Evolutionary conservation across 768 basidiomycete species (phyloP).

Genomic region (Boletus bicolor): DNA sequence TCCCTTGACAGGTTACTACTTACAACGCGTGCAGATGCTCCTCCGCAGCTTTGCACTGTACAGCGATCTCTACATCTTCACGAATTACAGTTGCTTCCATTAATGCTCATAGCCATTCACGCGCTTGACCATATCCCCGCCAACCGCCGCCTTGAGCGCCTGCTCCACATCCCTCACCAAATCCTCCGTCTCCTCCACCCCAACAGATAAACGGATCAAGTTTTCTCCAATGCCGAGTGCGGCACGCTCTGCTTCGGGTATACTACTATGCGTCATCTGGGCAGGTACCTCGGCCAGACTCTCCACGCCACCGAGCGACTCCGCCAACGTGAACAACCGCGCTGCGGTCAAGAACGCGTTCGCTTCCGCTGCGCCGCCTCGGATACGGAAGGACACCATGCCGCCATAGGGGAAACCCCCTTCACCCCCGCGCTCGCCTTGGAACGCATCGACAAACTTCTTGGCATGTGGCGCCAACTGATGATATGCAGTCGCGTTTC

Average conservation of each 20-base stretch:
- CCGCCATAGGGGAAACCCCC: constrained; percentile 85
- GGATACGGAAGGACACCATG: constrained; percentile 75
- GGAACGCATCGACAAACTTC: constrained; percentile 51
- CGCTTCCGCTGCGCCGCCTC: constrained; percentile 50
- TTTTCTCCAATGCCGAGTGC: constrained; percentile 74
- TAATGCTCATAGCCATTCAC: background rate
- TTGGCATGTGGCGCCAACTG: constrained; percentile 68
- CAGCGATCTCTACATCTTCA: no score
- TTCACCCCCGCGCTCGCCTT: constrained; percentile 22
- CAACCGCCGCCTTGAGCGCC: constrained; percentile 23
- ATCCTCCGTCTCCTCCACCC: constrained; percentile 86
- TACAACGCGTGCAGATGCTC: background rate
- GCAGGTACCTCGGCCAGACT: constrained; percentile 84
- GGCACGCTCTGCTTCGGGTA: constrained; percentile 65
- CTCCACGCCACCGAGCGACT: constrained; percentile 91
- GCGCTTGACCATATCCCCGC: background rate
- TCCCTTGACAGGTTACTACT: no score
- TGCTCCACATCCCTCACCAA: constrained; percentile 43
- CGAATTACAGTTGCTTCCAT: background rate
- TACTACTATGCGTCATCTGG: constrained; percentile 83
- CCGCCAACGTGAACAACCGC: constrained; percentile 76
- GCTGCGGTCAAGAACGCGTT: constrained; percentile 64
- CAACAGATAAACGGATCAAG: constrained; percentile 77
- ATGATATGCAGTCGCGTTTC: constrained; percentile 59
- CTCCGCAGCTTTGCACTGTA: no score